Percentiles rank a stretch among this genome's conserved stretches.
Evolutionary conservation across 805 yeast genomes (phyloP).

Genomic region (Lachancea meyersii): DNA sequence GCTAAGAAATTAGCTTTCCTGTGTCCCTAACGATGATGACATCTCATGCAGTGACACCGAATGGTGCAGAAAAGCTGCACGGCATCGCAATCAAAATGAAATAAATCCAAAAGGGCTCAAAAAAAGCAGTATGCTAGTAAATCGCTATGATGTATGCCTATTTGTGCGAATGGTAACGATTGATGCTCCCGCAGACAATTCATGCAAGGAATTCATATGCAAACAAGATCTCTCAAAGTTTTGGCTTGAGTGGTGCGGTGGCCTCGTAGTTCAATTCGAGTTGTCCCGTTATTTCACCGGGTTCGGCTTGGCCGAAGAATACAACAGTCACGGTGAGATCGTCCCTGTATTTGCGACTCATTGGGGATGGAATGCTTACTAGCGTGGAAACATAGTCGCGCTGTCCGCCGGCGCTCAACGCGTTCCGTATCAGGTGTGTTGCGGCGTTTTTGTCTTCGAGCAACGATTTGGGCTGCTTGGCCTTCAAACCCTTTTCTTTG

Average conservation of each 20-base stretch:
- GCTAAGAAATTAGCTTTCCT: too few relatives aligned
- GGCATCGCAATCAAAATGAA: too few relatives aligned
- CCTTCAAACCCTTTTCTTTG: conserved; percentile 34
- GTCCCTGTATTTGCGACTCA: conserved; percentile 87
- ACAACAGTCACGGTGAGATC: conserved; percentile 94
- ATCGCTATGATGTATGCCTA: too few relatives aligned
- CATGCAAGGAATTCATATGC: too few relatives aligned
- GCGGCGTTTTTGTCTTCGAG: conserved; percentile 84
- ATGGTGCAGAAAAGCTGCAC: too few relatives aligned
- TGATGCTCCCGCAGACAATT: too few relatives aligned
- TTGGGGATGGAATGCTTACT: conserved; percentile 85
- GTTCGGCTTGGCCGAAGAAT: conserved; percentile 66
- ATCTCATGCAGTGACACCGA: too few relatives aligned
- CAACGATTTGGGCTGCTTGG: conserved; percentile 37
- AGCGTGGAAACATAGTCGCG: conserved; percentile 83
- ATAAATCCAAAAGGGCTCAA: too few relatives aligned
- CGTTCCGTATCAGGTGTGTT: conserved; percentile 90
- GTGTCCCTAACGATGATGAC: too few relatives aligned
- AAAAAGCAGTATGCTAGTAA: too few relatives aligned
- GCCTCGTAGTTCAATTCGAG: conserved; percentile 22
- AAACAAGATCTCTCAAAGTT: conserved; percentile 13
- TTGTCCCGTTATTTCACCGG: conserved; percentile 20
- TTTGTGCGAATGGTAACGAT: too few relatives aligned
- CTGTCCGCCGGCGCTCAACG: conserved; percentile 81
- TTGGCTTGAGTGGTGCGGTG: conserved; percentile 25